Base-by-base conservation (phyloP, 176 grass and related monocot species). In the Zoysia pacifica region DNA sequence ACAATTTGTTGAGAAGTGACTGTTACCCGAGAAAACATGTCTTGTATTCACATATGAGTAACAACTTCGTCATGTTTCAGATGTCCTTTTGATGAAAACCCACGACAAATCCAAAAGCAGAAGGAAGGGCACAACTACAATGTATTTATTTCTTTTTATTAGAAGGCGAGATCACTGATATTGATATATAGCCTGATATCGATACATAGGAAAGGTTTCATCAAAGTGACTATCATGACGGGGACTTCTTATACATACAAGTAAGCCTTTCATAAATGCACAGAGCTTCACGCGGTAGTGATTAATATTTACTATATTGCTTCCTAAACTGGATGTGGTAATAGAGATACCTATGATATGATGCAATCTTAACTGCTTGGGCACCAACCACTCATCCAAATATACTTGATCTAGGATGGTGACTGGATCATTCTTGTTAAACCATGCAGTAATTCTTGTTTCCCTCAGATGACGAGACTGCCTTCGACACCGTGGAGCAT, bases 191-290 rank as follows among this genome's bases (percentile, higher is more conserved):
- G 36, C 11, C 28, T 77, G 72, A 81, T 80, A 55, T 76, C 76
- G 82, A 81, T 89, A 89, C 77, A 85, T 67, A 68, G 38, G 42
- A 61, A 60, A 69, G 62, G 18, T 68, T 75, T 86, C 44, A 62
- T 70, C 9, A n/a, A 65, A 76, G 48, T 74, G 45, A 69, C 70
- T 79, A 80, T 81, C 59, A 81, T 85, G 87, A 85, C 66, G 19
- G 37, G 66, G 78, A 63, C 60, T 59, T 55, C 71, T 66, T 84
- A 70, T 88, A 86, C 87, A 90, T 76, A 90, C 84, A 89, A 67
- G 79, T 89, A 93, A 86, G 87, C 75, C 72, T 82, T 84, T 86
- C 60, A 82, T 89, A 83, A 65, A 83, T 84, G 89, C 77, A 91
- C 65, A 48, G 41, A 62, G 58, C 77, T 90, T 85, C 37, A 90